phyloP scores from a whole-genome alignment of 2,329 filamentous ascomycete genomes.

The Penicillium sp. region DNA sequence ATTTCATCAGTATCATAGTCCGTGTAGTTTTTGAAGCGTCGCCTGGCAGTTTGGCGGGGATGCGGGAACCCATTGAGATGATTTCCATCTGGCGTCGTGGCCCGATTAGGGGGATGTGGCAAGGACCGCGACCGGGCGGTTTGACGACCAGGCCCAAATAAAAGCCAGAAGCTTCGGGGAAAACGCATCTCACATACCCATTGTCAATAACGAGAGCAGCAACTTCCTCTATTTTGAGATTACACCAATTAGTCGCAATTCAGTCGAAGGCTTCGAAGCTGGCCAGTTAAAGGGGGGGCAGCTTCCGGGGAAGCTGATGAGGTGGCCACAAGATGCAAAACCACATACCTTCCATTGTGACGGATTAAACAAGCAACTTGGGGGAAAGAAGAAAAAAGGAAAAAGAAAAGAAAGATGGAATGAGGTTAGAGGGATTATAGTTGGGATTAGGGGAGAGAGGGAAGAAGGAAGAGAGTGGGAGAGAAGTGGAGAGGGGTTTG shows the following conservation, averaged over 20 bases:
- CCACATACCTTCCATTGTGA: slow-evolving; percentile 66
- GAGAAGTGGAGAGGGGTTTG: slow-evolving; percentile 26
- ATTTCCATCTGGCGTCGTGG: slow-evolving; percentile 15
- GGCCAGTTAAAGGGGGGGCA: slow-evolving; percentile 14
- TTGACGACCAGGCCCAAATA: slow-evolving; percentile 24
- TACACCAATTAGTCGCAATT: slow-evolving; percentile 39
- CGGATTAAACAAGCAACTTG: slow-evolving; percentile 26
- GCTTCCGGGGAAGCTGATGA: slow-evolving; percentile 24
- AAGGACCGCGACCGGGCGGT: slow-evolving; percentile 24
- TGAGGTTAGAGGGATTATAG: slow-evolving; percentile 38
- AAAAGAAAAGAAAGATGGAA: slow-evolving; percentile 38
- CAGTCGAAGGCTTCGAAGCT: slow-evolving; percentile 7
- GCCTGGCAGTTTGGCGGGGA: neutral
- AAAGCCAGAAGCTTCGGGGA: slow-evolving; percentile 24
- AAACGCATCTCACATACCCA: slow-evolving; percentile 74
- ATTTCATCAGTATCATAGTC: slow-evolving; percentile 28
- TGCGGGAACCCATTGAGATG: slow-evolving; percentile 17
- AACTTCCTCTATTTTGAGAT: slow-evolving; percentile 81
- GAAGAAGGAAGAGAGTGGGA: slow-evolving; percentile 21
- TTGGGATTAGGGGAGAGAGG: slow-evolving; percentile 20
- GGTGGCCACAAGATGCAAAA: slow-evolving; percentile 29
- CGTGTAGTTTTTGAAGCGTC: neutral
- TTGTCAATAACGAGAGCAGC: slow-evolving; percentile 99
- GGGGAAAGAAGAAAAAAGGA: slow-evolving; percentile 30
- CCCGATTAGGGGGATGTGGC: slow-evolving; percentile 18